Evolutionary conservation across 2,329 filamentous ascomycete species (phyloP), one percentile per base, ranked within the genome.

Genomic region (Fusarium subtropicale): DNA sequence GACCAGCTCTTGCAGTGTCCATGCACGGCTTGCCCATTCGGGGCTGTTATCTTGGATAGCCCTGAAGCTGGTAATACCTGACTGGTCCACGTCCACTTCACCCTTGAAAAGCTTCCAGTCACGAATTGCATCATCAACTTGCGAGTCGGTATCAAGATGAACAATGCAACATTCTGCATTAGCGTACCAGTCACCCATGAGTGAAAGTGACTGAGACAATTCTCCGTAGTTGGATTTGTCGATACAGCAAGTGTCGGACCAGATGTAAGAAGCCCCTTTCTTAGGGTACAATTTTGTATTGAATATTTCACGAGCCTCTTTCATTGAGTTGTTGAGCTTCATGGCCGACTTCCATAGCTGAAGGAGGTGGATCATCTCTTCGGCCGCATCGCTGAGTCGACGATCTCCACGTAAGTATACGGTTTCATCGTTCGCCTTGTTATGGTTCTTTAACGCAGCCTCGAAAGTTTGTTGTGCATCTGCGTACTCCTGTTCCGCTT

Each of bases 141-240:
- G 18, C 15, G 22, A 36, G 12, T 54, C 30, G 2, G 56, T 44
- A 15, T 58, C 56, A 13, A 58, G 38, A 54, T 58, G 47, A 1
- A 58, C 56, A 3, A 58, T n/a, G 16, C 47, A 58, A 6, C 54
- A 58, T 5, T 54, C 56, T 2, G 56, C 56, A 7, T 58, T 58
- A 1, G 30, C 56, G 8, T 58, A 58, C 56, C 56, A 58, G 18
- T 58, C 56, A 1, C 56, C 56, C 56, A 58, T 58, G 15, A 58
- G 56, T 3, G 56, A 58, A 0, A 58, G 38, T 10, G 56, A 58
- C 2, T 58, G 56, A 2, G 56, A 58, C 2, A 58, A 12, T 15
- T 58, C 56, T 20, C 56, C 56, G 12, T 58, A 54, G 8, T 58
- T 58, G 6, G 36, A 24, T 3, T 58, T 58, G 30, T 58, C 47